Evolutionary conservation across 1,284 basidiomycete genomes (phyloP).

Genomic region (Rhodotorula sp.): DNA sequence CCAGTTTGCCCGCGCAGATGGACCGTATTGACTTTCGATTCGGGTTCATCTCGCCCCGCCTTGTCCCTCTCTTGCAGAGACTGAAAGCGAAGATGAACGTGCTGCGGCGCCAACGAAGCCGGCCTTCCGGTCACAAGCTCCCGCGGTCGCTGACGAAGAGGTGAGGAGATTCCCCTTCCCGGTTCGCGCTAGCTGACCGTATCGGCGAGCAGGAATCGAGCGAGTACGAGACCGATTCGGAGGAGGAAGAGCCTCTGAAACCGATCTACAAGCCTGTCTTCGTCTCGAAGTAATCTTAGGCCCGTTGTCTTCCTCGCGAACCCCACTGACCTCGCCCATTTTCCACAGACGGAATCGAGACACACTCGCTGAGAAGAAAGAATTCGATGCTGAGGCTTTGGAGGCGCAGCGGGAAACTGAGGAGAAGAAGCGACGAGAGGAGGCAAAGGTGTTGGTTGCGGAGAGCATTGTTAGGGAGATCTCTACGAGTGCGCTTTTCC

Average conservation of each 20-base stretch:
- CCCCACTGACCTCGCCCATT: slow-evolving; percentile 55
- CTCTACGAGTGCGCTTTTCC: slow-evolving; percentile 65
- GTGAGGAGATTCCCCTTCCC: slow-evolving; percentile 9
- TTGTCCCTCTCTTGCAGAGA: slow-evolving; percentile 14
- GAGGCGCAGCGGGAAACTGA: slow-evolving; percentile 62
- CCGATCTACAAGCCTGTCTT: slow-evolving; percentile 81
- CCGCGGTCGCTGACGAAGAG: slow-evolving; percentile 42
- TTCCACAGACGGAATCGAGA: slow-evolving; percentile 49
- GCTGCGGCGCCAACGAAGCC: slow-evolving; percentile 10
- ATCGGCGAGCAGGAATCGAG: slow-evolving; percentile 33
- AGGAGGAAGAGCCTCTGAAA: slow-evolving; percentile 52
- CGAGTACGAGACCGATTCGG: slow-evolving; percentile 61
- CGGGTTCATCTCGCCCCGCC: background rate
- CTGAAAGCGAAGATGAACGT: slow-evolving; percentile 51
- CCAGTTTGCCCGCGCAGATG: background rate
- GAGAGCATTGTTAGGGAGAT: slow-evolving; percentile 80
- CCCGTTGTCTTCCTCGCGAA: background rate
- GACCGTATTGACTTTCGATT: background rate
- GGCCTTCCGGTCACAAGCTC: slow-evolving; percentile 43
- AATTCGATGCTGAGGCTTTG: slow-evolving; percentile 45
- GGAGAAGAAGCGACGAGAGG: slow-evolving; percentile 54
- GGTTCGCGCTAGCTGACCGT: too few species aligned
- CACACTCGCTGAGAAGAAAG: slow-evolving; percentile 28
- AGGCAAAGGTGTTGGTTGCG: slow-evolving; percentile 81
- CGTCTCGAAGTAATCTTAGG: slow-evolving; percentile 70